These are phyloP conservation scores for Venturia pyrina DNA, from an alignment of 2,329 filamentous ascomycete species.

Conservation along the genomic window DNA sequence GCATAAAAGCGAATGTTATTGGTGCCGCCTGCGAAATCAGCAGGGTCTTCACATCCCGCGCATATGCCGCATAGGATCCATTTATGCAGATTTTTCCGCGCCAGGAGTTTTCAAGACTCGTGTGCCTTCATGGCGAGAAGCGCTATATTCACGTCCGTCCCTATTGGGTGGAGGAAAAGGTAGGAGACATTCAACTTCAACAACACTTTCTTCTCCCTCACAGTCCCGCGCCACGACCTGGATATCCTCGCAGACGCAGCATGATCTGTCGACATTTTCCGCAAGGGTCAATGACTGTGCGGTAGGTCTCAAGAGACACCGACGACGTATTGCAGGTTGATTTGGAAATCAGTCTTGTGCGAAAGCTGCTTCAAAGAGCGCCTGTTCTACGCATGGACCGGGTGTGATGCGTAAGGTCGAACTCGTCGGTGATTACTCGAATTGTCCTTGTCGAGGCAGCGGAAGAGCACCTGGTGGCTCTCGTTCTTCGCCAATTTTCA, in stretches of 20 bases:
- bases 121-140: not conserved
- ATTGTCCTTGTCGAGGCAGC: too few species aligned
- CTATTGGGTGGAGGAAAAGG: not conserved
- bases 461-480: not conserved
- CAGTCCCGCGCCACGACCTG: not conserved
- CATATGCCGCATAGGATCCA: not conserved
- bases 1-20: not conserved
- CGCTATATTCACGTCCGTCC: not conserved
- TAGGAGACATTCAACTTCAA: not conserved
- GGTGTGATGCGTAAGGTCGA: not conserved
- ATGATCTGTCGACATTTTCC: not conserved
- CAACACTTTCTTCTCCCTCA: not conserved
- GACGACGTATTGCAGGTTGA: constrained; percentile 2
- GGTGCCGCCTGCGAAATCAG: not conserved
- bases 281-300: not conserved
- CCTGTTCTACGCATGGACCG: not conserved
- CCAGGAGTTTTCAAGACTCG: not conserved
- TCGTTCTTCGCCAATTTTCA: not conserved
- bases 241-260: constrained; percentile 5
- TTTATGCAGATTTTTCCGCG: not conserved
- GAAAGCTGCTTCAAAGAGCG: not conserved
- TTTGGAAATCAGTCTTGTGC: not conserved
- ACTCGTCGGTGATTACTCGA: too few species aligned
- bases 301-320: not conserved
- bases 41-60: not conserved